A percentile compares a stretch with the other conserved stretches of the same genome.
These are phyloP conservation scores for Cryptococcus sp. DNA, from an alignment of 1,284 basidiomycete species.

Conservation along the genomic window DNA sequence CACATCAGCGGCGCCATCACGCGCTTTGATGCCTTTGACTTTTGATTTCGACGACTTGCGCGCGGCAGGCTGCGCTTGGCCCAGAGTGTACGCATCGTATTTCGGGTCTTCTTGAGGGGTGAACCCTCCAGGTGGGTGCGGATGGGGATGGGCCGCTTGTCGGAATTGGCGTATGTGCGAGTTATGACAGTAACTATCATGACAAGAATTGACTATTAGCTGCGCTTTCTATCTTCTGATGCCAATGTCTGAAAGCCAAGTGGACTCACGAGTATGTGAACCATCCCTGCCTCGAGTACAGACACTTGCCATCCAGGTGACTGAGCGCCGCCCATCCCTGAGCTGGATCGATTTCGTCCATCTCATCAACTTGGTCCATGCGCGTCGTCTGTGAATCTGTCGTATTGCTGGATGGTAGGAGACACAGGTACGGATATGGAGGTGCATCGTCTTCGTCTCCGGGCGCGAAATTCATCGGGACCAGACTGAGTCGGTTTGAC, in stretches of 20 bases:
- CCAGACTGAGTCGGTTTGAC: constrained; percentile 26
- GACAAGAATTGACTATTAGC: neutral
- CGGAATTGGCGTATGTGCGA: constrained; percentile 86
- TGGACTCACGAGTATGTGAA: constrained; percentile 77
- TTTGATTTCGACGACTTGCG: constrained; percentile 8
- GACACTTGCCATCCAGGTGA: constrained; percentile 54
- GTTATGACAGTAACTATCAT: constrained; percentile 77
- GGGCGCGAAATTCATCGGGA: constrained; percentile 38
- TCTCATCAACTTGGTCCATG: constrained; percentile 24
- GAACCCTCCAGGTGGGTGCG: constrained; percentile 67
- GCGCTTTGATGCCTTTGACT: constrained; percentile 8
- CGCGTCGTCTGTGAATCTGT: constrained; percentile 29
- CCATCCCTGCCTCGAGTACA: constrained; percentile 64
- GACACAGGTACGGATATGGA: constrained; percentile 45
- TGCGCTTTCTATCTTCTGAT: neutral
- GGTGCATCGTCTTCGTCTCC: constrained; percentile 10
- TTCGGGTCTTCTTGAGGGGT: constrained; percentile 75
- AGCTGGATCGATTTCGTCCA: constrained; percentile 46
- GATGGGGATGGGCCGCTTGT: constrained; percentile 63
- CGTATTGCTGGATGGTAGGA: constrained; percentile 40
- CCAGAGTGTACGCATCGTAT: constrained; percentile 51
- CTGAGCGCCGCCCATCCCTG: constrained; percentile 50
- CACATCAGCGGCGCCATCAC: neutral
- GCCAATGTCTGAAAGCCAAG: neutral
- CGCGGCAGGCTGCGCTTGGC: constrained; percentile 30